Evolutionary conservation across 2,329 filamentous ascomycete species (phyloP).

Genomic region (Setomelanomma holmii): DNA sequence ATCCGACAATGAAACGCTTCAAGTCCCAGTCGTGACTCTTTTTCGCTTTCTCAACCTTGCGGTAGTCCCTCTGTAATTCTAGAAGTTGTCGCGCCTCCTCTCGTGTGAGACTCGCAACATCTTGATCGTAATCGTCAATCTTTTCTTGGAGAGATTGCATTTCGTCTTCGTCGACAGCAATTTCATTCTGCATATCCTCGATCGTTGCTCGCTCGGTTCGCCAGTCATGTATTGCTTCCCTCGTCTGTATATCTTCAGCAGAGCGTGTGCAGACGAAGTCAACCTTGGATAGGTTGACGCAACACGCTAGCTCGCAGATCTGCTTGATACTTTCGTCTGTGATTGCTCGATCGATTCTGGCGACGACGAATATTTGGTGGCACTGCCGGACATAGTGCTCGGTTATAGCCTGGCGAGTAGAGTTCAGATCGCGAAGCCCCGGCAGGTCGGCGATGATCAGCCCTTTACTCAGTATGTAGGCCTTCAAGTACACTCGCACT

Average conservation of each 20-base stretch:
- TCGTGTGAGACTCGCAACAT: conserved; percentile 2
- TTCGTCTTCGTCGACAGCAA: conserved; percentile 8
- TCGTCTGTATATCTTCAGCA: conserved; percentile 16
- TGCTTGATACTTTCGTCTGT: conserved; percentile 52
- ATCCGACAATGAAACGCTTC: conserved; percentile 45
- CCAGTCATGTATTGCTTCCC: conserved; percentile 23
- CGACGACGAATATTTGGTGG: conserved; percentile 58
- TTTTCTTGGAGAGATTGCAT: conserved; percentile 13
- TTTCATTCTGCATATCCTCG: conserved; percentile 9
- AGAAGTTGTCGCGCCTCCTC: conserved; percentile 35
- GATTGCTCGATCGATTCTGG: conserved; percentile 51
- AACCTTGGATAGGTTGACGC: conserved; percentile 46
- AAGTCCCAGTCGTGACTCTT: conserved; percentile 31
- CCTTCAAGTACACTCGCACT: conserved; percentile 54
- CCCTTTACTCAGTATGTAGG: conserved; percentile 58
- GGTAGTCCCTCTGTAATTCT: conserved; percentile 10
- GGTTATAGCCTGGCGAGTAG: conserved; percentile 53
- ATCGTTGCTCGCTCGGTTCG: conserved; percentile 14
- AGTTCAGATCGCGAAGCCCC: conserved; percentile 58
- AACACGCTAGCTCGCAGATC: conserved; percentile 52
- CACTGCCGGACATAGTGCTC: conserved; percentile 56
- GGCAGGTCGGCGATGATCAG: conserved; percentile 59
- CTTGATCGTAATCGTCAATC: conserved; percentile 11
- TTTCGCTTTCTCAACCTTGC: conserved; percentile 8
- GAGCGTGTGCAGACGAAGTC: conserved; percentile 31